Evolutionary conservation across 148 eudicot species (phyloP), one percentile per base, ranked within the genome.

Genomic region (Cornus kousa): DNA sequence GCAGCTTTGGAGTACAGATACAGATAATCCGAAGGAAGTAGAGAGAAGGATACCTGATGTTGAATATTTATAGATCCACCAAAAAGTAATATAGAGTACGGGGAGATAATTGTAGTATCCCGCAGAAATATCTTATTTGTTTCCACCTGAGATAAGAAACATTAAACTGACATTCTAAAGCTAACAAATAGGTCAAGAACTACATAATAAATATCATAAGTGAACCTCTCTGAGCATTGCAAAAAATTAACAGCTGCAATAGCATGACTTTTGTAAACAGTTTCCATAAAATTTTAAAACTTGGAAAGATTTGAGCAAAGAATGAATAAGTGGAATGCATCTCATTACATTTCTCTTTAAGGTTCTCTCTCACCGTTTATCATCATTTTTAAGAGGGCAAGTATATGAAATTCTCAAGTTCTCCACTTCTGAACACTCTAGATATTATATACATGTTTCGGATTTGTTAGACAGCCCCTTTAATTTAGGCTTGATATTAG

Each of bases 101-200:
- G 99, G n/a, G 99, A 93, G 74, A 93, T 85, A 53, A 96, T 81
- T 48, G 99, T 93, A 65, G 98, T 92, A 86, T 96, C 99, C 79
- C 98, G 92, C 62, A 96, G 89, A 83, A 87, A 96, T 64, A 96
- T 90, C 87, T 76, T 93, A 78, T 81, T 83, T 74, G 98, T 96
- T 83, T 96, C 99, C 80, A 96, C 98, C 99, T 96, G 87, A 74
- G 74, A 79, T 40, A 53, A 10, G 59, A 68, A 65, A 57, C 23
- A 66, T 28, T 31, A 65, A 22, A 71, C 40, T 10, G 40, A 46
- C 19, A 17, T 67, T 76, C 33, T 68, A 48, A 64, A 76, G 55
- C 74, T 60, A 33, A 59, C 57, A 31, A 68, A 39, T 43, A 14
- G 59, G 17, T 46, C 10, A 55, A 22, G 68, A 16, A 67, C 23